phyloP scores from a whole-genome alignment of 495 filamentous ascomycete species.

The Pyrenula massariospora region DNA sequence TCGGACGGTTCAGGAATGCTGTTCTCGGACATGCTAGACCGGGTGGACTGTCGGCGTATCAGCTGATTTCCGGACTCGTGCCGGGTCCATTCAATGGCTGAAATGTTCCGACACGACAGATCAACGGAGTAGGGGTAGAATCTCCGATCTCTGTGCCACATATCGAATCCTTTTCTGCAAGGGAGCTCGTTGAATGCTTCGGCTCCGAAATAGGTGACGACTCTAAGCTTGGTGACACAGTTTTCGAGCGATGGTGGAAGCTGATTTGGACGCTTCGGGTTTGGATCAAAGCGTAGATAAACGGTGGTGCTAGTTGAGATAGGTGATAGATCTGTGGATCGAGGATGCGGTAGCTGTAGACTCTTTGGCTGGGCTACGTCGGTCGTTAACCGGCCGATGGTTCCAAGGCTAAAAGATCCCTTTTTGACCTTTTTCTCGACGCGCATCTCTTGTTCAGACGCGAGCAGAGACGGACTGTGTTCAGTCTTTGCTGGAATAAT shows the following conservation, averaged over 20 bases:
- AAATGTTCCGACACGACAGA: slow-evolving; percentile 55
- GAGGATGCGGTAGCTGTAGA: slow-evolving; percentile 42
- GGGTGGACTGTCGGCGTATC: slow-evolving; percentile 49
- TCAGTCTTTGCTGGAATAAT: slow-evolving; percentile 67
- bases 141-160: slow-evolving; percentile 44
- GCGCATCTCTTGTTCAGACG: slow-evolving; percentile 23
- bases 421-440: slow-evolving; percentile 70
- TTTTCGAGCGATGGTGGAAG: slow-evolving; percentile 58
- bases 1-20: slow-evolving; percentile 29
- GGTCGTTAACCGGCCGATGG: slow-evolving; percentile 60
- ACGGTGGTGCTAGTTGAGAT: slow-evolving; percentile 54
- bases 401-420: slow-evolving; percentile 58
- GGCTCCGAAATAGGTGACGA: slow-evolving; percentile 60
- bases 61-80: slow-evolving; percentile 15
- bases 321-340: slow-evolving; percentile 22
- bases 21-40: slow-evolving; percentile 22
- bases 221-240: slow-evolving; percentile 59
- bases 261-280: slow-evolving; percentile 25
- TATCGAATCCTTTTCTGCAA: slow-evolving; percentile 7
- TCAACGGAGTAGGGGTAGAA: slow-evolving; percentile 50
- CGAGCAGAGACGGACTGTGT: slow-evolving; percentile 54
- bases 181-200: slow-evolving; percentile 44
- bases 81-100: slow-evolving; percentile 53
- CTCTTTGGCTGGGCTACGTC: slow-evolving; percentile 63
- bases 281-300: slow-evolving; percentile 65